Conservation (phyloP, 1,284 basidiomycete genomes). For the Papiliotrema laurentii region DNA sequence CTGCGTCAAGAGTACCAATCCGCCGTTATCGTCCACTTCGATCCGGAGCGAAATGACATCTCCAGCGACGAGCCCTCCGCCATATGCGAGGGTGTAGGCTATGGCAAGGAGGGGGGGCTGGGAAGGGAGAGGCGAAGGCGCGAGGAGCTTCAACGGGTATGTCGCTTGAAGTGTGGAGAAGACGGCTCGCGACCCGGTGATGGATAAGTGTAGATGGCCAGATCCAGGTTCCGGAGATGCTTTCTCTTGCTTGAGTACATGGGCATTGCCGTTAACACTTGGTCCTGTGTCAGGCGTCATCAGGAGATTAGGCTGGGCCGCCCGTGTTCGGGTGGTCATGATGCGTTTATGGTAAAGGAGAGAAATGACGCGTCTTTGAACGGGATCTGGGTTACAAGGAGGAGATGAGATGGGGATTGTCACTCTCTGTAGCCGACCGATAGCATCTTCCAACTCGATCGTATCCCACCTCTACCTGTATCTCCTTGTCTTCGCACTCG, state of each 20-base stretch:
- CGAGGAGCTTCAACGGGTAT: constrained; percentile 88
- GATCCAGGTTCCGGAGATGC: too few species aligned
- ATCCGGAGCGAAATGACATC: constrained; percentile 67
- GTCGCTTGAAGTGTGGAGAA: constrained; percentile 73
- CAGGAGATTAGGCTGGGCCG: too few species aligned
- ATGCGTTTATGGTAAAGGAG: too few species aligned
- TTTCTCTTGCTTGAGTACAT: too few species aligned
- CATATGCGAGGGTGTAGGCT: constrained; percentile 81
- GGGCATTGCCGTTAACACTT: too few species aligned
- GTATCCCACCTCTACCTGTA: neutral
- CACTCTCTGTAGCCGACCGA: neutral
- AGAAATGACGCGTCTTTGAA: too few species aligned
- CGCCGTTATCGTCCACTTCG: constrained; percentile 53
- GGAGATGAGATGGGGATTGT: too few species aligned
- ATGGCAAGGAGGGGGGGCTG: constrained; percentile 55
- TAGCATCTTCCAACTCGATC: neutral
- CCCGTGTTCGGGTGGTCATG: too few species aligned
- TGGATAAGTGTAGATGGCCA: constrained; percentile 30
- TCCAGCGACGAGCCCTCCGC: constrained; percentile 87
- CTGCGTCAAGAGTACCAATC: constrained; percentile 51
- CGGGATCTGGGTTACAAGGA: too few species aligned
- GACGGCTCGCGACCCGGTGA: constrained; percentile 44
- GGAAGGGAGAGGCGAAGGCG: constrained; percentile 54
- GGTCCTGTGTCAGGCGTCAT: too few species aligned
- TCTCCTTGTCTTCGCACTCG: neutral